Percentiles rank a stretch among this genome's conserved stretches.
Evolutionary conservation across 495 filamentous ascomycete genomes (phyloP).

Genomic region (Alectoria sarmentosa): DNA sequence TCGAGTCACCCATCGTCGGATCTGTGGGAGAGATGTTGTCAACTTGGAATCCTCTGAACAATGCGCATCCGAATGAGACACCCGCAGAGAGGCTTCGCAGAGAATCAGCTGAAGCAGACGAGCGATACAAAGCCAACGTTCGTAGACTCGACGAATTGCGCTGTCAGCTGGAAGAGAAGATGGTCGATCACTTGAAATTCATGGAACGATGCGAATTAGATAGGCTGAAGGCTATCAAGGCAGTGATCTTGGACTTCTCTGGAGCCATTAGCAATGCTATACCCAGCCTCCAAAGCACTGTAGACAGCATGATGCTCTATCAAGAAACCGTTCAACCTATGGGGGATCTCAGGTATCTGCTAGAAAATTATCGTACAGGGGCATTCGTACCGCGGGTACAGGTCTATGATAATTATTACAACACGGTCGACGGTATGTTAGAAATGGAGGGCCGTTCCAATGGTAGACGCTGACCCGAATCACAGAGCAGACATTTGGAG

Average conservation of each 20-base stretch:
- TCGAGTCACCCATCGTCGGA: conserved; percentile 65
- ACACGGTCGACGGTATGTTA: conserved; percentile 70
- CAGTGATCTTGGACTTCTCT: conserved; percentile 95
- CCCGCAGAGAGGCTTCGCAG: conserved; percentile 77
- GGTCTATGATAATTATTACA: conserved; percentile 98
- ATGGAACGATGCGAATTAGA: conserved; percentile 98
- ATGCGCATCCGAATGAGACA: conserved; percentile 84
- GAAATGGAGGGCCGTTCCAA: neutral
- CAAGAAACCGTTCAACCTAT: conserved; percentile 95
- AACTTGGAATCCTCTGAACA: conserved; percentile 88
- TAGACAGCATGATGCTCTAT: conserved; percentile 98
- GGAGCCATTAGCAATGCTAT: conserved; percentile 98
- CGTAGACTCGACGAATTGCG: conserved; percentile 80
- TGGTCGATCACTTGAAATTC: conserved; percentile 85
- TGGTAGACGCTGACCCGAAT: conserved; percentile 23
- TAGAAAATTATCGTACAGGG: conserved; percentile 97
- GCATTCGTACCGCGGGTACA: conserved; percentile 87
- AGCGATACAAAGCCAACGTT: conserved; percentile 82
- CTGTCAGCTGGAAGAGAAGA: conserved; percentile 90
- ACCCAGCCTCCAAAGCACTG: conserved; percentile 85
- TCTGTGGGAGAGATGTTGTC: conserved; percentile 81
- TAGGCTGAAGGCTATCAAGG: conserved; percentile 93
- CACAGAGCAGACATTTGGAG: conserved; percentile 88
- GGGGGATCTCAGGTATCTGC: conserved; percentile 85
- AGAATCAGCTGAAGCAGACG: conserved; percentile 86